A percentile compares a stretch with the other conserved stretches of the same genome.
Conservation (phyloP, 2,329 filamentous ascomycete genomes). For the Colletotrichum siamense region DNA sequence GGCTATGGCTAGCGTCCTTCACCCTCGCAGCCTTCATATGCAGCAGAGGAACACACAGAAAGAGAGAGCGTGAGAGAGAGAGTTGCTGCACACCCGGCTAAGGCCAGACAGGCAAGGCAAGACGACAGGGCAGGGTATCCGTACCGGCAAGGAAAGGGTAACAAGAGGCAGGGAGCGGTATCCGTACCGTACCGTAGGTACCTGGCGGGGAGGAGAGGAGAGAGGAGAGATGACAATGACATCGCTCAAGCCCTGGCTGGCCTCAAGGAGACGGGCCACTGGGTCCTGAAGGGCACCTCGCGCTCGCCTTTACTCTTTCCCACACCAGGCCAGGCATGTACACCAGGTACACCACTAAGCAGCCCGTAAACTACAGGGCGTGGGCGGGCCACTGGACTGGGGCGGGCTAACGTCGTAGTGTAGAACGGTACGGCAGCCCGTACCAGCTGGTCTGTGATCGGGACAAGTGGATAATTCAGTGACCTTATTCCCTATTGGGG, state of each 20-base stretch:
- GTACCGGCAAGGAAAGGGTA: background rate
- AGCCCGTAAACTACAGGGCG: background rate
- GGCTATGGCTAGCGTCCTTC: conserved; percentile 8
- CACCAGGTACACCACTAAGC: background rate
- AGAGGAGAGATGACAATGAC: background rate
- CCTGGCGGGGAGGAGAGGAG: background rate
- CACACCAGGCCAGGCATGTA: background rate
- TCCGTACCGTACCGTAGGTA: background rate
- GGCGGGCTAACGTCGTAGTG: background rate
- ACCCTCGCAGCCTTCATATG: background rate
- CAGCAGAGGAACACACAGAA: background rate
- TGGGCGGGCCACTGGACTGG: background rate
- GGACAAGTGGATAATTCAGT: background rate
- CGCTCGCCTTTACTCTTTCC: background rate
- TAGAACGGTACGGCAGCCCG: background rate
- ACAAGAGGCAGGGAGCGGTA: background rate
- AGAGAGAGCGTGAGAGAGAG: background rate
- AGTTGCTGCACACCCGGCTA: background rate
- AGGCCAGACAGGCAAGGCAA: background rate
- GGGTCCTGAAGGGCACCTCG: background rate
- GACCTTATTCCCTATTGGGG: conserved; percentile 3
- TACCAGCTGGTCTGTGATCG: conserved; percentile 3
- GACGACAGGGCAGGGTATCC: background rate
- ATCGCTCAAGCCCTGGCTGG: conserved; percentile 12
- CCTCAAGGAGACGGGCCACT: conserved; percentile 3